Evolutionary conservation across 2,329 filamentous ascomycete genomes (phyloP), one percentile per base, ranked within the genome.

Genomic region (Aspergillus fumigatiaffinis): DNA sequence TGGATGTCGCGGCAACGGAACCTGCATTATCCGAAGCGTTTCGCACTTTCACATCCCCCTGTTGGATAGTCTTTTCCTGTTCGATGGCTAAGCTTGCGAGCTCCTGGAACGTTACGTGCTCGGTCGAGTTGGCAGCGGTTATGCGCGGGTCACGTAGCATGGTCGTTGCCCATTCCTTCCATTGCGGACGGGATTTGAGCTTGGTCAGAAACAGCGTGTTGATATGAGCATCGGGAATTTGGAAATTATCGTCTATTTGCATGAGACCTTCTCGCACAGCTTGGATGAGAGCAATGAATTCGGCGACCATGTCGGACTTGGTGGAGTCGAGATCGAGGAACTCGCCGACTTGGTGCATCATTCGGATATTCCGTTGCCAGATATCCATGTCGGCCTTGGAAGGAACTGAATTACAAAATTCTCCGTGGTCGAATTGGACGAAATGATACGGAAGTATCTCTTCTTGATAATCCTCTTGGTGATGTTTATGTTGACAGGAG

Each of bases 271-370:
- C 68, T 9, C 67, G 62, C 41, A 68, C 61, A 4, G 68, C 68
- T 38, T 69, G 57, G 50, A 70, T 68, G 10, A 70, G 65, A 23
- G 63, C 56, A 21, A 68, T 59, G 38, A 70, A 68, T 54, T 69
- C 68, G 50, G 63, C 57, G 21, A 69, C 61, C 51, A 54, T 61
- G 47, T 67, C 61, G 54, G 63, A 66, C 51, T 66, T 62, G 21
- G 57, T 41, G 5, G 63, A 61, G 56, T 69, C 68, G 29, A 70
- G 60, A 38, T 70, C 66, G 20, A 70, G 56, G 42, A 69, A 65
- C 53, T 70, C 68, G 48, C 65, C 59, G 32, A 70, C 62, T 38
- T 68, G 64, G 54, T 69, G 68, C 47, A 70, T 64, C 51, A 67
- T 60, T 10, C 67, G 67, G 41, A 64, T 61, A 50, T 64, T 68